A percentile compares a stretch with the other conserved stretches of the same genome.
Evolutionary conservation across 2,329 filamentous ascomycete genomes (phyloP).

Genomic region (Aspergillus neotritici): DNA sequence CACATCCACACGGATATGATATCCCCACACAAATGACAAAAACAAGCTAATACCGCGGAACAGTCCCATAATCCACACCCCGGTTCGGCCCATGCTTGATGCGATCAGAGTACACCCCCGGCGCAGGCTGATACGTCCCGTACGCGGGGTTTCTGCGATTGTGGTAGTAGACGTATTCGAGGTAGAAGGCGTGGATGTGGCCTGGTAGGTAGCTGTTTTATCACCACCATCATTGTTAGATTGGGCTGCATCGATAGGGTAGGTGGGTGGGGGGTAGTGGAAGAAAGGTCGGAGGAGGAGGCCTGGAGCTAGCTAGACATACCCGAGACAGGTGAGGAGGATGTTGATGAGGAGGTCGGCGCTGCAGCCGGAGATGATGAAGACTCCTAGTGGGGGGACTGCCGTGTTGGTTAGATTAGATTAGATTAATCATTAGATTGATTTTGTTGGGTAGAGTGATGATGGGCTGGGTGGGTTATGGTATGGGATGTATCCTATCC

Average conservation of each 20-base stretch:
- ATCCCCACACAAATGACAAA: no score
- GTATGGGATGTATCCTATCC: no score
- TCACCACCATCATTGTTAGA: not conserved
- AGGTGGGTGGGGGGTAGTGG: no score
- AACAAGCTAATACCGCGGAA: constrained; percentile 6
- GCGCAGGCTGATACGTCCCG: constrained; percentile 22
- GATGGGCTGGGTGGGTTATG: not conserved
- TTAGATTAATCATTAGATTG: no score
- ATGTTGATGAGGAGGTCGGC: constrained; percentile 62
- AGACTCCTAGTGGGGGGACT: constrained; percentile 65
- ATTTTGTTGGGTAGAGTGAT: not conserved
- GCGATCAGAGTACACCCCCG: constrained; percentile 37
- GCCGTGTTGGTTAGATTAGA: not conserved
- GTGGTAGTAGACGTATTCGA: constrained; percentile 78
- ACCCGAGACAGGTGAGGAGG: constrained; percentile 60
- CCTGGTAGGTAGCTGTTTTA: constrained; percentile 62
- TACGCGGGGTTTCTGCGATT: constrained; percentile 40
- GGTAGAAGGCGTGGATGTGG: constrained; percentile 73
- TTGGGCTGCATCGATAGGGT: no score
- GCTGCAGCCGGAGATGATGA: constrained; percentile 60
- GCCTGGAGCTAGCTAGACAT: constrained; percentile 17
- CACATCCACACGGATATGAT: no score
- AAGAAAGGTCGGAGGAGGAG: not conserved
- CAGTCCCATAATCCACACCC: constrained; percentile 22
- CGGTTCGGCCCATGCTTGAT: constrained; percentile 34